Conservation (phyloP, 2,329 filamentous ascomycete species). For the Cytospora paraplurivora region DNA sequence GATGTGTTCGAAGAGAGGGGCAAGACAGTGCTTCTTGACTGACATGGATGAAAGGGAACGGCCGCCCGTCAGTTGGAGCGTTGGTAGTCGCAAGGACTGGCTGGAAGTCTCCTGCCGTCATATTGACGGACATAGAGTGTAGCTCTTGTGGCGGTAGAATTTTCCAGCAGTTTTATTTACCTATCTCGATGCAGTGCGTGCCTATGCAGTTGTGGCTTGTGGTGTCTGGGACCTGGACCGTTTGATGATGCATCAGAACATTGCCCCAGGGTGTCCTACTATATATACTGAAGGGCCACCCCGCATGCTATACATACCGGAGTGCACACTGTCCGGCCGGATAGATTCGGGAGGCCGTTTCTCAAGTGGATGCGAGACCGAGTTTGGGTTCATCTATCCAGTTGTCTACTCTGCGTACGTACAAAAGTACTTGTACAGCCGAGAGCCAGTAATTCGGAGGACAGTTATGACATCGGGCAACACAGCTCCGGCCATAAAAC, state of each 20-base stretch:
- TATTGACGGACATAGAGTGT: neutral
- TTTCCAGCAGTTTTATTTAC: neutral
- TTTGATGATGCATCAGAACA: neutral
- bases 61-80: neutral
- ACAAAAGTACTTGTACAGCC: too few relatives aligned
- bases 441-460: neutral
- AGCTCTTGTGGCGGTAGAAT: neutral
- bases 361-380: neutral
- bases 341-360: neutral
- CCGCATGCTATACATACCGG: neutral
- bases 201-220: neutral
- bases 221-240: neutral
- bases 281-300: neutral
- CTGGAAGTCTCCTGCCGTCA: slow-evolving; percentile 22
- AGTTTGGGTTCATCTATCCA: neutral
- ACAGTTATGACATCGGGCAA: too few relatives aligned
- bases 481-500: too few relatives aligned
- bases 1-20: neutral
- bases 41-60: neutral
- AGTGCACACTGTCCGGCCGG: neutral
- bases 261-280: too few relatives aligned
- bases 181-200: neutral
- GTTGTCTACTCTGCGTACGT: neutral
- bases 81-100: slow-evolving; percentile 16
- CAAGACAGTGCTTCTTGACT: neutral